These are phyloP conservation scores for Creolimax fragrantissima DNA, from an alignment of 78 protist genomes.

Conservation along the genomic window DNA sequence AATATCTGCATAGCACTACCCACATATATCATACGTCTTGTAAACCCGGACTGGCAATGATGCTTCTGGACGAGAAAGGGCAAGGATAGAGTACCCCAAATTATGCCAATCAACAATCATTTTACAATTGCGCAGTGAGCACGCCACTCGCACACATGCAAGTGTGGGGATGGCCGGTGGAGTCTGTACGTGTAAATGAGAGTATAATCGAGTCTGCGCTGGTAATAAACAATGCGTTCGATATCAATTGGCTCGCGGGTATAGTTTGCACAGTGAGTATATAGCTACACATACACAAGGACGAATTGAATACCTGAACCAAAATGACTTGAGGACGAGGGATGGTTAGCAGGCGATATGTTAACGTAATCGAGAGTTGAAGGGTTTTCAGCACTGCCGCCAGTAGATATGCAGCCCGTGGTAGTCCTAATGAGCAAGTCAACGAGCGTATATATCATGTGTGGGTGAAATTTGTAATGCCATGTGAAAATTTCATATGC, in stretches of 20 bases:
- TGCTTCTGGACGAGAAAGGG: too few relatives aligned
- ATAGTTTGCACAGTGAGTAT: too few relatives aligned
- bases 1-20: too few relatives aligned
- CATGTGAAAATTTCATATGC: too few relatives aligned
- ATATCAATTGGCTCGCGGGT: too few relatives aligned
- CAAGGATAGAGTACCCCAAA: conserved; percentile 78
- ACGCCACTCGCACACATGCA: conserved; percentile 34
- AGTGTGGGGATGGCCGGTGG: conserved; percentile 93
- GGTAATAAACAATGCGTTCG: too few relatives aligned
- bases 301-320: conserved; percentile 5
- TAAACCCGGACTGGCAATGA: too few relatives aligned
- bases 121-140: conserved; percentile 28
- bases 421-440: too few relatives aligned
- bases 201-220: too few relatives aligned
- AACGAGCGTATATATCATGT: too few relatives aligned
- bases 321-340: background rate
- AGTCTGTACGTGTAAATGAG: conserved; percentile 40
- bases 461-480: too few relatives aligned
- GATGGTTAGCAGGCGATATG: background rate
- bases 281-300: background rate
- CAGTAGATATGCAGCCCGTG: background rate
- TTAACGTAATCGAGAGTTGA: background rate
- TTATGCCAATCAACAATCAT: conserved; percentile 95
- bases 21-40: too few relatives aligned
- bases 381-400: background rate